phyloP scores from a whole-genome alignment of 2,329 filamentous ascomycete species.

The Verticillium nubilum region DNA sequence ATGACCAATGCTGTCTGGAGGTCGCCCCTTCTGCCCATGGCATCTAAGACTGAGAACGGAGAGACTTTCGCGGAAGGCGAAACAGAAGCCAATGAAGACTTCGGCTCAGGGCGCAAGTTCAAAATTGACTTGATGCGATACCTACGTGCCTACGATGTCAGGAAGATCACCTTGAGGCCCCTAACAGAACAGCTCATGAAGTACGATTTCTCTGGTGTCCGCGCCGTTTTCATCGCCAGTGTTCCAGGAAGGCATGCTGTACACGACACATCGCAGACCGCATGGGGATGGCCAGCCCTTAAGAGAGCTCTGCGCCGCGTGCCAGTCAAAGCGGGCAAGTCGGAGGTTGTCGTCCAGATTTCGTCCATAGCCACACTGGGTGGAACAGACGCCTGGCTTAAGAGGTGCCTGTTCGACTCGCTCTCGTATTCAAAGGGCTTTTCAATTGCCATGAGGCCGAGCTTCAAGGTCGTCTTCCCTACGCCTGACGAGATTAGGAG shows the following conservation, averaged over 20 bases:
- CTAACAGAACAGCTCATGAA: constrained; percentile 52
- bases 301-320: constrained; percentile 52
- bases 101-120: constrained; percentile 55
- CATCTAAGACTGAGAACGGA: constrained; percentile 6
- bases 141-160: constrained; percentile 60
- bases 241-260: constrained; percentile 63
- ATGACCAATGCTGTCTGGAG: constrained; percentile 82
- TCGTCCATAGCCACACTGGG: constrained; percentile 82
- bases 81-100: background rate
- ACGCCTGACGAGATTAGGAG: constrained; percentile 71
- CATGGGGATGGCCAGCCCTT: constrained; percentile 75
- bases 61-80: background rate
- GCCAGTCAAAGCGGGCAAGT: constrained; percentile 32
- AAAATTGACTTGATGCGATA: constrained; percentile 72
- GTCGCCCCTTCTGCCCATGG: constrained; percentile 62
- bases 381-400: constrained; percentile 65
- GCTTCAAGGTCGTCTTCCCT: constrained; percentile 73
- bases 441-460: constrained; percentile 28
- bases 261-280: constrained; percentile 40
- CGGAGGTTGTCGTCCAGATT: constrained; percentile 58
- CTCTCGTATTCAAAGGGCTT: constrained; percentile 28
- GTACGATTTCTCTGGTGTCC: constrained; percentile 67
- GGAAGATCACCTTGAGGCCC: constrained; percentile 43
- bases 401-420: constrained; percentile 53
- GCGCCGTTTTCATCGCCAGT: constrained; percentile 70